Conservation (phyloP, 1,284 basidiomycete genomes). For the Pulveroboletus sp. region DNA sequence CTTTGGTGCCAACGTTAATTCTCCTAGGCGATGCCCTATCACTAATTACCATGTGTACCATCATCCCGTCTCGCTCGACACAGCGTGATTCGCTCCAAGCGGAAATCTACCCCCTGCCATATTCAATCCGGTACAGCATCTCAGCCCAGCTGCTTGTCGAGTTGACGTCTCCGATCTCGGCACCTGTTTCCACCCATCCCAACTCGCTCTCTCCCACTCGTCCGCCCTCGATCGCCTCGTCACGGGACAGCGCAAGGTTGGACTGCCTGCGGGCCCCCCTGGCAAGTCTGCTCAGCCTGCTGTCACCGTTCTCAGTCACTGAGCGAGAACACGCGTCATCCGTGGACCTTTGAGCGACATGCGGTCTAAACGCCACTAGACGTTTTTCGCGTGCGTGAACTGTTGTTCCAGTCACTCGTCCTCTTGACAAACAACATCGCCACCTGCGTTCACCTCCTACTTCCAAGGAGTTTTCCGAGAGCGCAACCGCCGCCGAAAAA, state of each 20-base stretch:
- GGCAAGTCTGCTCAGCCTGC: background rate
- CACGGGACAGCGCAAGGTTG: background rate
- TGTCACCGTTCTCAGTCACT: background rate
- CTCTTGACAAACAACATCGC: background rate
- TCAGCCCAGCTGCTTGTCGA: background rate
- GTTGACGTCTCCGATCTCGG: conserved; percentile 10
- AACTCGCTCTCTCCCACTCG: background rate
- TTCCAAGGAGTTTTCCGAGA: conserved; percentile 11
- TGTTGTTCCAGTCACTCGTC: conserved; percentile 13
- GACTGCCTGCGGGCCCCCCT: background rate
- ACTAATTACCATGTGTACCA: conserved; percentile 5
- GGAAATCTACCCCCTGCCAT: conserved; percentile 6
- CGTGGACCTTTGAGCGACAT: conserved; percentile 20
- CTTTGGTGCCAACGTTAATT: conserved; percentile 23
- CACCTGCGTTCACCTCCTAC: background rate
- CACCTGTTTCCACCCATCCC: background rate
- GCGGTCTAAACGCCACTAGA: conserved; percentile 30
- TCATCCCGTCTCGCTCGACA: background rate
- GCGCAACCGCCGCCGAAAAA: background rate
- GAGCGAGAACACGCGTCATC: conserved; percentile 15
- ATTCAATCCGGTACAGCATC: conserved; percentile 6
- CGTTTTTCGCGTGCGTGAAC: conserved; percentile 31
- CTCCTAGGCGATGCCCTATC: conserved; percentile 6
- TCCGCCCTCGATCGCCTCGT: background rate
- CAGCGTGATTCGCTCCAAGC: background rate